Evolutionary conservation across 768 basidiomycete genomes (phyloP).

Genomic region (Cantharellus anzutake): DNA sequence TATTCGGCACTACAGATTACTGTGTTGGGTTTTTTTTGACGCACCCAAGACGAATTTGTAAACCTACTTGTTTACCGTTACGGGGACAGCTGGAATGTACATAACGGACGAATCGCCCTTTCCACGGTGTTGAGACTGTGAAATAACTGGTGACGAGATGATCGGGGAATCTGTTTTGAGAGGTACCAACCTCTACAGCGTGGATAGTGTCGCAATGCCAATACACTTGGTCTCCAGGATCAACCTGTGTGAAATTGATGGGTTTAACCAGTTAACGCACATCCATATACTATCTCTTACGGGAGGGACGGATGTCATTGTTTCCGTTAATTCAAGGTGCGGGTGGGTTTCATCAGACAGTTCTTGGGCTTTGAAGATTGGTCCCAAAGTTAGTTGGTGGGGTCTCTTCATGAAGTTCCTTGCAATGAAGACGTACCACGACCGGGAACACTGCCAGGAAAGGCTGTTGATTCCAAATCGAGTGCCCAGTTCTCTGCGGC

Average conservation of each 20-base stretch:
- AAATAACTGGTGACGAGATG: neutral
- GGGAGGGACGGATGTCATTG: constrained; percentile 37
- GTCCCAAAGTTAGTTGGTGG: neutral
- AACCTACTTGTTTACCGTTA: constrained; percentile 5
- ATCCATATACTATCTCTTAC: constrained; percentile 46
- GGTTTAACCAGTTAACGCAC: constrained; percentile 21
- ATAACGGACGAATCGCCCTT: constrained; percentile 8
- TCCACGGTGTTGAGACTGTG: neutral
- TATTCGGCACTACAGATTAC: constrained; percentile 2
- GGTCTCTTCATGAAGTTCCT: neutral
- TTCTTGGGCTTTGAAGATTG: constrained; percentile 23
- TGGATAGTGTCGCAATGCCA: constrained; percentile 7
- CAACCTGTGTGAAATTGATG: neutral
- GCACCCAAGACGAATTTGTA: neutral
- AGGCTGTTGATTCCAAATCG: constrained; percentile 30
- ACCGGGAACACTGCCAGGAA: constrained; percentile 36
- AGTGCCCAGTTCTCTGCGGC: constrained; percentile 32
- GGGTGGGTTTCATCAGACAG: constrained; percentile 38
- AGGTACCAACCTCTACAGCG: neutral
- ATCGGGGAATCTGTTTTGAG: neutral
- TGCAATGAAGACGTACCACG: constrained; percentile 13
- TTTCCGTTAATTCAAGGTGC: constrained; percentile 34
- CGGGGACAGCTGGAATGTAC: constrained; percentile 8
- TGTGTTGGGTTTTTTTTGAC: neutral
- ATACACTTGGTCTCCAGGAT: constrained; percentile 3